Base-by-base conservation (phyloP, 257 asterid genomes). In the Euphrasia confusa region DNA sequence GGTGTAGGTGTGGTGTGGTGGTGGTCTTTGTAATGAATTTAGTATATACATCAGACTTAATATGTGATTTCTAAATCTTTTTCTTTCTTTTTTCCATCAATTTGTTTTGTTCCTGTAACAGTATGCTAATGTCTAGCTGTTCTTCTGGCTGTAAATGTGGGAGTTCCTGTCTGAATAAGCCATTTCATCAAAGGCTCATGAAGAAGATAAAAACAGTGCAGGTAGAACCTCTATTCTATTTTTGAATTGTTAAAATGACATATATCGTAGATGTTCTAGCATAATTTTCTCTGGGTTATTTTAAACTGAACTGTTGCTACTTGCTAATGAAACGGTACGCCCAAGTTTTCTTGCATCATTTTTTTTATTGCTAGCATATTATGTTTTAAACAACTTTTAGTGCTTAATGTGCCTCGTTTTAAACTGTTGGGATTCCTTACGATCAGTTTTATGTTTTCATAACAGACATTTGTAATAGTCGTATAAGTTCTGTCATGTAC, bases 61-160 rank as follows among this genome's bases (percentile, higher is more conserved):
- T 58, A 14, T 4, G 37, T 35, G 52, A 14, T 63, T 28, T 13
- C 48, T n/a, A 45, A 47, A 70, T 49, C 2, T 59, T 52, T 50
- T 48, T 12, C 57, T 21, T 21, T 50, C 37, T 26, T 24, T 40
- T 50, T 27, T 21, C 57, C 14, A 5, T 39, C 49, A 39, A 4
- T 35, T 52, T 15, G 10, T 30, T 37, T 60, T 44, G 10, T 17
- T 60, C 26, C 62, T 83, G 27, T 65, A 69, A 49, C 85, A 92
- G 99, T 68, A 75, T 86, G 88, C 78, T 92, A 66, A 79, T 76
- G 88, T 92, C 96, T 61, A 80, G 94, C 84, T 92, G 99, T 80
- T 83, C 95, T 54, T 80, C 91, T 28, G 83, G 79, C 62, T 92
- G 99, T 80, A 80, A 89, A 70, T 89, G 99, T 79, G 97, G 95